phyloP scores from a whole-genome alignment of 1,284 basidiomycete genomes.

The Apiotrichum brassicae region DNA sequence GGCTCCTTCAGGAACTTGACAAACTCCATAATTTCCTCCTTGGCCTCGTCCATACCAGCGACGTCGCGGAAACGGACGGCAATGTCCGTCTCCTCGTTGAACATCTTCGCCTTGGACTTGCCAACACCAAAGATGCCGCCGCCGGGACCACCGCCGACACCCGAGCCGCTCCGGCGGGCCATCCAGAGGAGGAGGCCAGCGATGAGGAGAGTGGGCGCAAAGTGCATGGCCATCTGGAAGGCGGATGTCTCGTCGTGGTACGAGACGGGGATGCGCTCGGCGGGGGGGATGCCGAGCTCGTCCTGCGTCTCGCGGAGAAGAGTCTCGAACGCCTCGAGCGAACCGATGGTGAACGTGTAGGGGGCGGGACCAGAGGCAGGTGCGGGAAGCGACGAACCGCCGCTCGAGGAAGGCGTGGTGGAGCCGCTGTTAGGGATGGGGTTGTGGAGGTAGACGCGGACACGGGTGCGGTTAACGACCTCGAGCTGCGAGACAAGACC shows the following conservation, averaged over 20 bases:
- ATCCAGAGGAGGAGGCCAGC: slow-evolving; percentile 87
- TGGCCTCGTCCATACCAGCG: slow-evolving; percentile 99
- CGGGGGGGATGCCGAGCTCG: slow-evolving; percentile 83
- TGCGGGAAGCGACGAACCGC: slow-evolving; percentile 26
- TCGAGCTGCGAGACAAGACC: slow-evolving; percentile 91
- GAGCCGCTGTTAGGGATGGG: slow-evolving; percentile 26
- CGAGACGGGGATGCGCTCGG: slow-evolving; percentile 91
- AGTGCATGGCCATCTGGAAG: slow-evolving; percentile 74
- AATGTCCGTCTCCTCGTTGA: slow-evolving; percentile 96
- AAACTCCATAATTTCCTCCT: slow-evolving; percentile 99
- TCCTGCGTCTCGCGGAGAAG: slow-evolving; percentile 88
- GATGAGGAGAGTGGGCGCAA: slow-evolving; percentile 88
- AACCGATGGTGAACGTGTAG: slow-evolving; percentile 96
- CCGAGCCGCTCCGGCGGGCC: slow-evolving; percentile 65
- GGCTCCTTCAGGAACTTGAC: slow-evolving; percentile 99
- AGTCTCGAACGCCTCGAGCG: slow-evolving; percentile 92
- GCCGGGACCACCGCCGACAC: slow-evolving; percentile 54
- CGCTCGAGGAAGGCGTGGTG: slow-evolving; percentile 12
- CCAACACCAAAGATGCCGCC: slow-evolving; percentile 95
- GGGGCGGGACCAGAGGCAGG: slow-evolving; percentile 44
- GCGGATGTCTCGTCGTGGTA: slow-evolving; percentile 93
- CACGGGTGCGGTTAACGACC: slow-evolving; percentile 86
- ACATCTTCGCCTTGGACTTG: slow-evolving; percentile 89
- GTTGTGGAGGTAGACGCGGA: slow-evolving; percentile 50
- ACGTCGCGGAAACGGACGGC: slow-evolving; percentile 92